Conservation (phyloP, 1,284 basidiomycete species). For the Fomes fomentarius region DNA sequence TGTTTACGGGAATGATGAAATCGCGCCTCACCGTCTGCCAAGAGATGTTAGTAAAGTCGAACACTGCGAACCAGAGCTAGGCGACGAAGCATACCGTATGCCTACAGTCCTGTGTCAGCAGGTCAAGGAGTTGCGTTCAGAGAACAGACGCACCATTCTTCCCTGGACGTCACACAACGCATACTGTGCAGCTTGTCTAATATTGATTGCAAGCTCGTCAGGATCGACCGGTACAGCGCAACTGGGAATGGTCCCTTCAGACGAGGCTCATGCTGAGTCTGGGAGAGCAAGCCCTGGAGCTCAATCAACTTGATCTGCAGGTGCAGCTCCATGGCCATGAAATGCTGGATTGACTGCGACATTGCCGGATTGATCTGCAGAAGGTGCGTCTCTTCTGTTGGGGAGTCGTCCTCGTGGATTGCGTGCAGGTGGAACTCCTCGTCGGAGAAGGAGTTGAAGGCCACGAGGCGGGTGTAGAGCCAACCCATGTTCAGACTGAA, state of each 20-base stretch:
- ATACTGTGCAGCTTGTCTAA: conserved; percentile 91
- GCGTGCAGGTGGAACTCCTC: conserved; percentile 21
- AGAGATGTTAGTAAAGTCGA: not conserved
- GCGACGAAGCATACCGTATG: too few species aligned
- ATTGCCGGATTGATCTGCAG: conserved; percentile 46
- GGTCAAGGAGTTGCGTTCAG: not conserved
- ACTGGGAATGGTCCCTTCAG: conserved; percentile 93
- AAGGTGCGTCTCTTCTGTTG: conserved; percentile 41
- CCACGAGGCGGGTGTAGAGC: conserved; percentile 82
- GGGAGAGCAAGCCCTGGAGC: conserved; percentile 79
- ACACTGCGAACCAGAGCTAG: too few species aligned
- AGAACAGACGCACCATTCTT: conserved; percentile 76
- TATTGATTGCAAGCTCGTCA: conserved; percentile 88
- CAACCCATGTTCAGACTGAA: conserved; percentile 84
- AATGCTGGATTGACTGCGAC: conserved; percentile 74
- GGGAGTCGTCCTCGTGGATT: conserved; percentile 31
- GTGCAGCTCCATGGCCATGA: conserved; percentile 95
- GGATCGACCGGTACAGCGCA: conserved; percentile 79
- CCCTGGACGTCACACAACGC: conserved; percentile 91
- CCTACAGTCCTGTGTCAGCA: too few species aligned
- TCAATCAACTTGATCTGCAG: conserved; percentile 89
- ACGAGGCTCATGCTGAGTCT: conserved; percentile 92
- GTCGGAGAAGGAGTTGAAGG: conserved; percentile 66
- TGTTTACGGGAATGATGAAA: conserved; percentile 89
- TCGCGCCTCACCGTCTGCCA: conserved; percentile 74